Evolutionary conservation across 148 eudicot genomes (phyloP).

Genomic region (Camellia sinensis): DNA sequence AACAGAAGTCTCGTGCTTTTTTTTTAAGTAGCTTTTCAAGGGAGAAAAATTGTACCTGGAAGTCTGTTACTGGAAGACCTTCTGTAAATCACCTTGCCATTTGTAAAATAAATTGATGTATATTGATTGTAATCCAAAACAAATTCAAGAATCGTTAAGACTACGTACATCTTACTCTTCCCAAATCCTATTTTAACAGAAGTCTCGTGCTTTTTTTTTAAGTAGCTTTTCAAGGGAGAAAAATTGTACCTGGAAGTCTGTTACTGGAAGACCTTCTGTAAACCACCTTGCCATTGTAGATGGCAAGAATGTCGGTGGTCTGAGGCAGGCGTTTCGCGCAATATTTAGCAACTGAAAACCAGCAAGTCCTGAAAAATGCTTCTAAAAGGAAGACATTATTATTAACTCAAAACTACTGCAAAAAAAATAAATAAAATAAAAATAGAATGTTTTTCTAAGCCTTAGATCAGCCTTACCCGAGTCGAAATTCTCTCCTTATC

Average conservation of each 20-base stretch:
- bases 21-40: no score
- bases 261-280: slow-evolving; percentile 48
- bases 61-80: slow-evolving; percentile 41
- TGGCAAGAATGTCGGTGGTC: slow-evolving; percentile 59
- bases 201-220: no score
- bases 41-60: slow-evolving; percentile 31
- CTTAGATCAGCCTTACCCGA: slow-evolving; percentile 38
- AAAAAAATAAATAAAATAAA: slow-evolving; percentile 6
- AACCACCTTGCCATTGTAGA: slow-evolving; percentile 74
- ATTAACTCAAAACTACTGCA: slow-evolving; percentile 19
- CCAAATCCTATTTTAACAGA: no score
- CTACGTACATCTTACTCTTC: no score
- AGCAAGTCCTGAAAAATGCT: slow-evolving; percentile 42
- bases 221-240: not conserved
- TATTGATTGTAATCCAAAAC: not conserved
- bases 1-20: no score
- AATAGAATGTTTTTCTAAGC: no score
- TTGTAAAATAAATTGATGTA: no score
- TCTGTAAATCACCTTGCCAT: slow-evolving; percentile 72
- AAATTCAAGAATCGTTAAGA: not conserved
- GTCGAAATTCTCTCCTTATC: slow-evolving; percentile 39
- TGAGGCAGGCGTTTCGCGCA: slow-evolving; percentile 71
- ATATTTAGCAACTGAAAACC: slow-evolving; percentile 73
- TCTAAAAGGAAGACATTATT: not conserved
- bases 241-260: slow-evolving; percentile 37